Base-by-base conservation (phyloP, 192 early-diverging fungal species). In the Coemansia sp. region DNA sequence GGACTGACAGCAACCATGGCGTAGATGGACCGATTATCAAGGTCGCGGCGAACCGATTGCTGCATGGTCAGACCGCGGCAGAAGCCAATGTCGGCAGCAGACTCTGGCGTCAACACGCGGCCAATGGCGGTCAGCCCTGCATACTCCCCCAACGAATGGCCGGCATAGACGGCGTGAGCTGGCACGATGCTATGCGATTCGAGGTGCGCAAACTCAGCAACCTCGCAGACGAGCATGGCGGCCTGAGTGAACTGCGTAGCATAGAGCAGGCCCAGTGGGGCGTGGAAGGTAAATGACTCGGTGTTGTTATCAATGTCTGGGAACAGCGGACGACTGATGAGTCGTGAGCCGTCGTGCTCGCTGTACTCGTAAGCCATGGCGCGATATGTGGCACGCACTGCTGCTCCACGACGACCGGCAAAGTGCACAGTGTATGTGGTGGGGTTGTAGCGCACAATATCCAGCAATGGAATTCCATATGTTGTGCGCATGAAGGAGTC, bases 31-130 rank as follows among this genome's bases (percentile, higher is more conserved):
- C 93, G 90, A 61, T 91, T 92, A 14, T 81, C 63, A n/a, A 78
- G 70, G 67, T 95, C 95, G 63, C 95, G 91, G 61, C 87, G 86
- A 34, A 97, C 95, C 57, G 95, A 92, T 48, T 89, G 86, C 86
- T 97, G 95, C 95, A 97, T 97, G 34, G 95, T 97, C 91, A 95
- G 93, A 76, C 95, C 95, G 73, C 95, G 91, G 86, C 95, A 97
- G 85, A 97, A 97, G 23, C 93, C 91, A 48, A 97, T 91, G 64
- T 97, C 95, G 51, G 94, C 91, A 6, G 95, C 72, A 31, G 89
- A 74, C 73, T 94, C 90, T 62, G 95, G 87, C 14, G 91, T 86
- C 28, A 97, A 73, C 0, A 95, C 92, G 65, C 92, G 90, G 66
- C 92, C 94, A 58, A 97, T 89, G 36, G 95, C 85, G 20, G 93